Percentiles rank a stretch among this genome's conserved stretches.
Conservation (phyloP, 192 early-diverging fungal genomes). For the Lunasporangiospora selenospora region DNA sequence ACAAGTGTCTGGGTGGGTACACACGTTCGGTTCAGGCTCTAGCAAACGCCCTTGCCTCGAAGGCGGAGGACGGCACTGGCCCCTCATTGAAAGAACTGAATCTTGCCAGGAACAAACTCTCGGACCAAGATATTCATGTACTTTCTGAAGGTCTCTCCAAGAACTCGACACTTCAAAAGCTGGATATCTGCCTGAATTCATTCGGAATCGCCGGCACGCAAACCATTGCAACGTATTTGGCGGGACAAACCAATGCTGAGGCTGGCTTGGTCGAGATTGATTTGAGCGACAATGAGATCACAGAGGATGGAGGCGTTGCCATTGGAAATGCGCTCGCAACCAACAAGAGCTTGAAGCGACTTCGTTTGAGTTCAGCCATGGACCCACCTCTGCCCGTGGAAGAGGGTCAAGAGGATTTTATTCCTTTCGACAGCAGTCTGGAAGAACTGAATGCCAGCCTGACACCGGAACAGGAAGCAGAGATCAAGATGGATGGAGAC, state of each 20-base stretch:
- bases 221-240: slow-evolving; percentile 32
- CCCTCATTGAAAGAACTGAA: slow-evolving; percentile 50
- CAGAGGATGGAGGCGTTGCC: slow-evolving; percentile 44
- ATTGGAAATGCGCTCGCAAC: slow-evolving; percentile 42
- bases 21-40: slow-evolving; percentile 2
- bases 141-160: slow-evolving; percentile 22
- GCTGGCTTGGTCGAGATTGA: slow-evolving; percentile 46
- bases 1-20: slow-evolving; percentile 53
- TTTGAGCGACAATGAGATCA: slow-evolving; percentile 55
- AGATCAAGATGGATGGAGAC: slow-evolving; percentile 48
- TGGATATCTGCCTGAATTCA: slow-evolving; percentile 52
- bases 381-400: slow-evolving; percentile 44
- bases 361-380: slow-evolving; percentile 48
- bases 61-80: slow-evolving; percentile 26
- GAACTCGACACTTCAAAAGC: slow-evolving; percentile 13
- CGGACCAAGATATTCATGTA: slow-evolving; percentile 35
- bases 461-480: slow-evolving; percentile 22
- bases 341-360: slow-evolving; percentile 31
- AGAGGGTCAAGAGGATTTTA: slow-evolving; percentile 24
- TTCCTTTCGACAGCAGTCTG: slow-evolving; percentile 23
- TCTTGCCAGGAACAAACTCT: slow-evolving; percentile 54
- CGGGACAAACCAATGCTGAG: not conserved
- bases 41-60: slow-evolving; percentile 1
- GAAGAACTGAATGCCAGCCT: slow-evolving; percentile 12
- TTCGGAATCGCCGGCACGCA: slow-evolving; percentile 33